A percentile compares a stretch with the other conserved stretches of the same genome.
These are phyloP conservation scores for Rhizoctonia solani DNA, from an alignment of 1,284 basidiomycete species.

Conservation along the genomic window DNA sequence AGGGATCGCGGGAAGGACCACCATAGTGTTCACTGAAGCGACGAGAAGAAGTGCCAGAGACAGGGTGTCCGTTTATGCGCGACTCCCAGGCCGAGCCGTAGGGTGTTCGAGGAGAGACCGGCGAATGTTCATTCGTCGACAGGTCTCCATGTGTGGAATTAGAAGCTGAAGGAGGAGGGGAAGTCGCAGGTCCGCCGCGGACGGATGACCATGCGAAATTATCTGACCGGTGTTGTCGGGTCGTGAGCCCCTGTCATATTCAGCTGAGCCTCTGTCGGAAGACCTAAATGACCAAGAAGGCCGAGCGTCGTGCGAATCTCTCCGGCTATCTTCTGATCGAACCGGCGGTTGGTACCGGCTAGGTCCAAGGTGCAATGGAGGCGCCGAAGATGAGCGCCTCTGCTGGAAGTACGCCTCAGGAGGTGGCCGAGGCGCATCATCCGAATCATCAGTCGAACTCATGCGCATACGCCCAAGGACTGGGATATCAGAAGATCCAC, in stretches of 20 bases:
- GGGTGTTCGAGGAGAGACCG: slow-evolving; percentile 24
- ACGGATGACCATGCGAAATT: slow-evolving; percentile 31
- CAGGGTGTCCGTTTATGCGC: not conserved
- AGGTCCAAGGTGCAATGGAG: slow-evolving; percentile 25
- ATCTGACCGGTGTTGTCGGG: slow-evolving; percentile 24
- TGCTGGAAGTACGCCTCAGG: slow-evolving; percentile 29
- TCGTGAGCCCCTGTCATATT: slow-evolving; percentile 5
- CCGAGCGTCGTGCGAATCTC: slow-evolving; percentile 10
- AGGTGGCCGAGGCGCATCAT: slow-evolving; percentile 19
- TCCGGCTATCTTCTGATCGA: slow-evolving; percentile 5
- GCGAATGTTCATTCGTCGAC: slow-evolving; percentile 30
- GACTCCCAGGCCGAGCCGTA: slow-evolving; percentile 28
- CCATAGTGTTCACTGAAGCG: not conserved
- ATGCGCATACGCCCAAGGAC: slow-evolving; percentile 32
- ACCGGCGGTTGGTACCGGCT: slow-evolving; percentile 9
- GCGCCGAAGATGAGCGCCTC: slow-evolving; percentile 30
- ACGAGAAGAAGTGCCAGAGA: not conserved
- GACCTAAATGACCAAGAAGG: slow-evolving; percentile 31
- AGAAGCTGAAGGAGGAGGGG: slow-evolving; percentile 25
- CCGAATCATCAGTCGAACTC: slow-evolving; percentile 23
- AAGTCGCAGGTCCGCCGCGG: slow-evolving; percentile 27
- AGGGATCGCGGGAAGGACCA: slow-evolving; percentile 1
- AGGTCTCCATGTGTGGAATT: slow-evolving; percentile 29
- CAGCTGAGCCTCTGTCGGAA: slow-evolving; percentile 11
- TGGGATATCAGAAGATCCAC: not conserved